Evolutionary conservation across 768 basidiomycete species (phyloP), one percentile per base, ranked within the genome.

Genomic region (Tremella yokohamensis): DNA sequence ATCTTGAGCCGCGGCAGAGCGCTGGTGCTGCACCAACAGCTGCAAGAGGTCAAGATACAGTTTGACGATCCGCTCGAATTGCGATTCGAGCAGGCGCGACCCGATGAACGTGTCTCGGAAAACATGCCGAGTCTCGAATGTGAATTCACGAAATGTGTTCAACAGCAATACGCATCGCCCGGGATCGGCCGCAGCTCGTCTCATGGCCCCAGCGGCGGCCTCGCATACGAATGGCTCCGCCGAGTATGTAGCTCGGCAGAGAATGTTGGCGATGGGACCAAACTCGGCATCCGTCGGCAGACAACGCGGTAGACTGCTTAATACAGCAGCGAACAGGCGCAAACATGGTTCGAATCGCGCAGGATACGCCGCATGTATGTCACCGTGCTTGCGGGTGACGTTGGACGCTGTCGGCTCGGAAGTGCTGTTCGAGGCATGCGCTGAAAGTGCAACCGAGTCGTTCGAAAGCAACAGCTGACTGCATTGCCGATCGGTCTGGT

Each of bases 301-400:
- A 66, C 84, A 87, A 2, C 92, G 84, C 0, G 92, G 92, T 85
- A 90, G 87, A 4, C 88, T 83, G 59, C 87, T 85, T 74, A 91
- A 87, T 68, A 87, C 84, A 0, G 85, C 83, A 64, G 86, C 83
- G 3, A 93, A 80, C 34, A 92, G 79, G 52, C 79, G 82, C 65
- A 96, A 84, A 56, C 86, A 84, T 0, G 88, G 81, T 16, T 78
- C 75, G 9, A 83, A 79, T 52, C 81, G 78, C 19, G 78, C 79
- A 13, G 88, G 83, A 73, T 91, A 94, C 4, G 85, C 85, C 78
- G 63, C 73, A 38, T 63, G 55, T 12, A 71, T 54, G 56, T 74
- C 68, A 16, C 69, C 73, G 70, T 90, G 89, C 22, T 84, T 83
- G 37, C 87, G 83, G 18, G 88, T 81, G 49, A 86, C 76, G 50